Conservation (phyloP, 2,329 filamentous ascomycete genomes). For the Fusarium clavum region DNA sequence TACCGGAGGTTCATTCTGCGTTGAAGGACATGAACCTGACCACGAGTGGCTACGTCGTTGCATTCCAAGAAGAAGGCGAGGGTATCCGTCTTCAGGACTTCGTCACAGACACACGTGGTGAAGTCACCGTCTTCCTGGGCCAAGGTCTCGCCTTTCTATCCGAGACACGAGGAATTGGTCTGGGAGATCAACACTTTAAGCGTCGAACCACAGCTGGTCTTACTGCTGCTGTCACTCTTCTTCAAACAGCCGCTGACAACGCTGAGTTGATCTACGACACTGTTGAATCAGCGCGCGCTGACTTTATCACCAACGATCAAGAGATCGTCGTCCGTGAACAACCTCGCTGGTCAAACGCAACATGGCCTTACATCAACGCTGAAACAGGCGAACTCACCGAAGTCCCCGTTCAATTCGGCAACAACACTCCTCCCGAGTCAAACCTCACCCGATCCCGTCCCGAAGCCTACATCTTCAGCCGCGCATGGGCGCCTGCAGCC, state of each 20-base stretch:
- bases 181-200: constrained; percentile 48
- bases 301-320: constrained; percentile 44
- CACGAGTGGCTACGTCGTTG: constrained; percentile 46
- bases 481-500: constrained; percentile 45
- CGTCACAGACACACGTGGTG: constrained; percentile 48
- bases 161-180: constrained; percentile 48
- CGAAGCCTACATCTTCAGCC: constrained; percentile 48
- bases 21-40: constrained; percentile 35
- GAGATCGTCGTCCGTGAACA: constrained; percentile 42
- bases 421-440: constrained; percentile 43
- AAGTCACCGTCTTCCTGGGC: constrained; percentile 43
- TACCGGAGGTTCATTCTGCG: constrained; percentile 44
- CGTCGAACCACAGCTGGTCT: constrained; percentile 47
- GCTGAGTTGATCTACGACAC: constrained; percentile 43
- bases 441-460: constrained; percentile 49
- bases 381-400: constrained; percentile 43
- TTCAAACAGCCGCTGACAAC: constrained; percentile 47
- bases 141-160: constrained; percentile 49
- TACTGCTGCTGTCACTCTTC: constrained; percentile 42
- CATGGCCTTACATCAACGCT: constrained; percentile 43
- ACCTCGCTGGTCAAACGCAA: constrained; percentile 23
- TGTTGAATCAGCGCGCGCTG: constrained; percentile 40
- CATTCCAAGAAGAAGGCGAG: constrained; percentile 23
- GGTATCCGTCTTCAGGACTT: constrained; percentile 45
- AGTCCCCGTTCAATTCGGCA: constrained; percentile 44